Percentiles rank a stretch among this genome's conserved stretches.
These are phyloP conservation scores for Prosopis cineraria DNA, from an alignment of 306 rosid species.

Conservation along the genomic window DNA sequence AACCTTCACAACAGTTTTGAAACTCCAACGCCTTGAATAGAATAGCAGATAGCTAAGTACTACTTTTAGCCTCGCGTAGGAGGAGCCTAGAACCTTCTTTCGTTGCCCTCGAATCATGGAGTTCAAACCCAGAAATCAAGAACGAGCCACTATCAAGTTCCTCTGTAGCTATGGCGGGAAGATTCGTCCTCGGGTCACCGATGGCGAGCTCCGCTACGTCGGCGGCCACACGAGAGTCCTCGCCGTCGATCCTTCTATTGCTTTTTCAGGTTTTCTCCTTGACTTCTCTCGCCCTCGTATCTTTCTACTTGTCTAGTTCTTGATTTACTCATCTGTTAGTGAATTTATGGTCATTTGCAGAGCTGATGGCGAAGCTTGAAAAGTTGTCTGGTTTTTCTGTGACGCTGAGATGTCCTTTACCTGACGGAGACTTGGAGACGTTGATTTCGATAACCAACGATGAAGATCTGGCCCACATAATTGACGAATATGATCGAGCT, in stretches of 20 bases:
- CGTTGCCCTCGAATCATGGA: slow-evolving; percentile 26
- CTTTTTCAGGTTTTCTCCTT: slow-evolving; percentile 61
- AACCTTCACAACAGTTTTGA: slow-evolving; percentile 32
- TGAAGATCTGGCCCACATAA: slow-evolving; percentile 66
- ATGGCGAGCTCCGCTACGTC: slow-evolving; percentile 76
- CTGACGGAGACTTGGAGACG: slow-evolving; percentile 83
- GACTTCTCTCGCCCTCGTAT: neutral
- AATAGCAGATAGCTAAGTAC: neutral
- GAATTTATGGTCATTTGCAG: slow-evolving; percentile 38
- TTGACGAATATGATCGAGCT: slow-evolving; percentile 69
- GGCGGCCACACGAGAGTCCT: slow-evolving; percentile 90
- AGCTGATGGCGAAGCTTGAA: slow-evolving; percentile 66
- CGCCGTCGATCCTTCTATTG: slow-evolving; percentile 55
- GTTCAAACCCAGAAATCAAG: slow-evolving; percentile 10
- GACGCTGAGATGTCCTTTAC: slow-evolving; percentile 62
- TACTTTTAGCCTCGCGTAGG: neutral
- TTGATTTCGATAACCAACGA: slow-evolving; percentile 72
- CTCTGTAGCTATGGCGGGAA: slow-evolving; percentile 92
- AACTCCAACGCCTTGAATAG: neutral
- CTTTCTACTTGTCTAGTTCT: neutral
- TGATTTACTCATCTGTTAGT: neutral
- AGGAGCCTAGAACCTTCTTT: neutral
- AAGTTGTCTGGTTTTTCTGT: slow-evolving; percentile 73
- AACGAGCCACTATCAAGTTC: slow-evolving; percentile 47
- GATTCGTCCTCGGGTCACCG: slow-evolving; percentile 72